Evolutionary conservation across 1,284 basidiomycete species (phyloP).

Genomic region (Cutaneotrichosporon sp.): DNA sequence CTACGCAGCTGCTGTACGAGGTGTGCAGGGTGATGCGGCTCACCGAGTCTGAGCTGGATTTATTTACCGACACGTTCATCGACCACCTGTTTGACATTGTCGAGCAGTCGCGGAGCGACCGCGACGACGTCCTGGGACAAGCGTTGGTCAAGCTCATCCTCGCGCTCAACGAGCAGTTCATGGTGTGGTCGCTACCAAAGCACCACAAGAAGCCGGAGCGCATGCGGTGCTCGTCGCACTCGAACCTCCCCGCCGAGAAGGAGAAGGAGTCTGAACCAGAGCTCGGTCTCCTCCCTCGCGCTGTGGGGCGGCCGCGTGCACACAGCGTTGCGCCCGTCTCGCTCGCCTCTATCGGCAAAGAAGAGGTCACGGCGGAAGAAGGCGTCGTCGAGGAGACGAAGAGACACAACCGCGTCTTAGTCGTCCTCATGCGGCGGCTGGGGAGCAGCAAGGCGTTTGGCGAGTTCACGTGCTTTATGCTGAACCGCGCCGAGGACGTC

Average conservation of each 20-base stretch:
- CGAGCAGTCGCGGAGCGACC: conserved; percentile 82
- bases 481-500: conserved; percentile 83
- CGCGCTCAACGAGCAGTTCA: conserved; percentile 96
- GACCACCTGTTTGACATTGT: conserved; percentile 91
- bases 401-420: conserved; percentile 71
- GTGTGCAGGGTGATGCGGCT: conserved; percentile 86
- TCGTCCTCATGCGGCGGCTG: conserved; percentile 77
- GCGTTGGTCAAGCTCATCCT: conserved; percentile 90
- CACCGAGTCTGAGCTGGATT: conserved; percentile 64
- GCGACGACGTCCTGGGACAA: conserved; percentile 92
- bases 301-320: conserved; percentile 4
- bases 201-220: conserved; percentile 27
- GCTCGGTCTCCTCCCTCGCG: background rate
- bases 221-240: background rate
- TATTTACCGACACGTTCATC: conserved; percentile 83
- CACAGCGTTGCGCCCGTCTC: conserved; percentile 12
- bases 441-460: conserved; percentile 91
- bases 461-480: conserved; percentile 98
- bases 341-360: background rate
- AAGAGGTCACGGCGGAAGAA: conserved; percentile 5
- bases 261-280: background rate
- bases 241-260: conserved; percentile 1
- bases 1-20: conserved; percentile 80
- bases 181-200: conserved; percentile 67
- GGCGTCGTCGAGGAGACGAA: conserved; percentile 47